Evolutionary conservation across 176 grass and related monocot genomes (phyloP).

Genomic region (Ensete ventricosum): DNA sequence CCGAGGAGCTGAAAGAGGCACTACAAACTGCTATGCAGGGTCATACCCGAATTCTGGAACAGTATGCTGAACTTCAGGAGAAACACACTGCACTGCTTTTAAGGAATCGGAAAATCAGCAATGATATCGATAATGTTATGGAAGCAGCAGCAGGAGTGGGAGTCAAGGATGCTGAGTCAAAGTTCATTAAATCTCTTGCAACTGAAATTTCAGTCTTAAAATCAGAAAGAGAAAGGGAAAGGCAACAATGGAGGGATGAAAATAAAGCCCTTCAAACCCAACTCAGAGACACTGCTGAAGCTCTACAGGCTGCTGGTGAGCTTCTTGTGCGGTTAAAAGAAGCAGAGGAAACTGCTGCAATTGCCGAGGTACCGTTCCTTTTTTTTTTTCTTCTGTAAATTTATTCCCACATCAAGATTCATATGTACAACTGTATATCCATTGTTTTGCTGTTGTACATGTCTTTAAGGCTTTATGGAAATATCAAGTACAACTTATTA

Average conservation of each 20-base stretch:
- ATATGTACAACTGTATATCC: neutral
- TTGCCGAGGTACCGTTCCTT: conserved; percentile 47
- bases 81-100: conserved; percentile 67
- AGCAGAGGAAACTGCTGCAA: conserved; percentile 47
- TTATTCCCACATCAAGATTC: neutral
- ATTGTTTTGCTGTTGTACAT: neutral
- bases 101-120: conserved; percentile 57
- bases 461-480: too few species aligned
- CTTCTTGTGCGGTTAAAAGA: conserved; percentile 70
- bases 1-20: conserved; percentile 72
- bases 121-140: conserved; percentile 69
- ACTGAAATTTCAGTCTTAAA: conserved; percentile 56
- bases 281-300: conserved; percentile 70
- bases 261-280: conserved; percentile 68
- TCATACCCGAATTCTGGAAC: conserved; percentile 68
- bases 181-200: conserved; percentile 61
- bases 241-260: conserved; percentile 43
- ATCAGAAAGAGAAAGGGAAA: conserved; percentile 41
- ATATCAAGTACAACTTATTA: too few species aligned
- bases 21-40: conserved; percentile 83
- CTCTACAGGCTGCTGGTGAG: conserved; percentile 83
- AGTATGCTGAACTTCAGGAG: conserved; percentile 92
- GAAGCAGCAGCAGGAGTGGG: conserved; percentile 58
- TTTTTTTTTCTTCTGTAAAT: neutral
- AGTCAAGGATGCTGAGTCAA: conserved; percentile 43